Evolutionary conservation across 208 protist genomes (phyloP).

Genomic region (Porcisia deanei): DNA sequence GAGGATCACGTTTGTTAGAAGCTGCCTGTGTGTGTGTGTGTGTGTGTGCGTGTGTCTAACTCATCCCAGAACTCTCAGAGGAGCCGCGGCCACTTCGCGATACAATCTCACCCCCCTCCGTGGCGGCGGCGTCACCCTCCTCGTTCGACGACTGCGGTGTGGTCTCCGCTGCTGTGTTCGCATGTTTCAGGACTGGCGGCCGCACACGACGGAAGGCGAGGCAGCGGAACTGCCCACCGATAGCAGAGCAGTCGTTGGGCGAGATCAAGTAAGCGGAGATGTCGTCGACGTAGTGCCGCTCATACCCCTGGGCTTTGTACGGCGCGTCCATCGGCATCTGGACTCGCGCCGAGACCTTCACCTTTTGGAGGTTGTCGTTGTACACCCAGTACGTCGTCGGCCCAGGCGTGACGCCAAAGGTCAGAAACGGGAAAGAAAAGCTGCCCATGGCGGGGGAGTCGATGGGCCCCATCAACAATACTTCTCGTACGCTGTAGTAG

Average conservation of each 20-base stretch:
- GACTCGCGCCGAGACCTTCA: constrained; percentile 39
- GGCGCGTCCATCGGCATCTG: constrained; percentile 76
- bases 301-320: constrained; percentile 66
- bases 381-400: constrained; percentile 74
- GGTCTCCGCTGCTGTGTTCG: neutral
- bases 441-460: constrained; percentile 77
- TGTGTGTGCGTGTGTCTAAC: too few relatives aligned
- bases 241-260: constrained; percentile 56
- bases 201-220: constrained; percentile 53
- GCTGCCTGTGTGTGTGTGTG: too few relatives aligned
- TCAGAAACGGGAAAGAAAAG: constrained; percentile 72
- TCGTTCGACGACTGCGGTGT: neutral
- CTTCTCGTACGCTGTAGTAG: constrained; percentile 71
- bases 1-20: too few relatives aligned
- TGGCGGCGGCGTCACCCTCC: too few relatives aligned
- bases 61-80: too few relatives aligned
- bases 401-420: constrained; percentile 70
- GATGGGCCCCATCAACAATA: constrained; percentile 58
- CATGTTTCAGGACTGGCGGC: constrained; percentile 40
- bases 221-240: constrained; percentile 50
- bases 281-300: constrained; percentile 53
- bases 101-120: neutral
- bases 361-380: constrained; percentile 69
- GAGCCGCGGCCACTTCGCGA: neutral
- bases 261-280: constrained; percentile 59